phyloP scores from a whole-genome alignment of 2,329 filamentous ascomycete genomes.

The Didymella arachidicola region DNA sequence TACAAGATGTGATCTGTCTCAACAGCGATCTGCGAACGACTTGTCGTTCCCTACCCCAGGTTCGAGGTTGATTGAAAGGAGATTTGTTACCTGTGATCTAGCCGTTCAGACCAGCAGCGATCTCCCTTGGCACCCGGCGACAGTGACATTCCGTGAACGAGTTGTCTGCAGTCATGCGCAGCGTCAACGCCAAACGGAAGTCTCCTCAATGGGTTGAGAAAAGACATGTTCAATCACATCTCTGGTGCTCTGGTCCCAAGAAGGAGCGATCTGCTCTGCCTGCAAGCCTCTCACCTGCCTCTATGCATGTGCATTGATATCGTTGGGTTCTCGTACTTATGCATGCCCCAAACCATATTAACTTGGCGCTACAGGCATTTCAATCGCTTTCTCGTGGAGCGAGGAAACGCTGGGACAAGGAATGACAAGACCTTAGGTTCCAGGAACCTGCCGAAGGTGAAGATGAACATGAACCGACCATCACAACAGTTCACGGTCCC shows the following conservation, averaged over 20 bases:
- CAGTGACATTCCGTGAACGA: slow-evolving; percentile 15
- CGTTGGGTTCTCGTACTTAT: not conserved
- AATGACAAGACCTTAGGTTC: not conserved
- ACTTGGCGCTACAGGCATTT: not conserved
- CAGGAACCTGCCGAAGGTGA: not conserved
- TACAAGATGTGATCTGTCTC: not conserved
- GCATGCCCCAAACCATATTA: not conserved
- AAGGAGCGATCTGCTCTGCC: not conserved
- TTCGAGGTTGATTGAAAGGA: not conserved
- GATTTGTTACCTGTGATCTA: not conserved
- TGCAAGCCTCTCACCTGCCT: not conserved
- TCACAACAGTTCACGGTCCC: not conserved
- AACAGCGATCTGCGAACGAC: slow-evolving; percentile 3
- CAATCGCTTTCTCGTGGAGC: too few relatives aligned
- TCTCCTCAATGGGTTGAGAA: not conserved
- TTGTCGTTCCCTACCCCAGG: not conserved
- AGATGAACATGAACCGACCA: not conserved
- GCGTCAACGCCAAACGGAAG: not conserved
- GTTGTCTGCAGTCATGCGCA: not conserved
- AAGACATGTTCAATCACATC: not conserved
- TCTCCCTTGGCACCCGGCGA: not conserved
- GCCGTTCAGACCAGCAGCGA: not conserved
- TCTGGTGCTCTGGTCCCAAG: not conserved
- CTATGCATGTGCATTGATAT: not conserved
- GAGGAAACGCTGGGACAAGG: not conserved